These are phyloP conservation scores for Hypholoma fasciculare DNA, from an alignment of 768 basidiomycete genomes.

Conservation along the genomic window DNA sequence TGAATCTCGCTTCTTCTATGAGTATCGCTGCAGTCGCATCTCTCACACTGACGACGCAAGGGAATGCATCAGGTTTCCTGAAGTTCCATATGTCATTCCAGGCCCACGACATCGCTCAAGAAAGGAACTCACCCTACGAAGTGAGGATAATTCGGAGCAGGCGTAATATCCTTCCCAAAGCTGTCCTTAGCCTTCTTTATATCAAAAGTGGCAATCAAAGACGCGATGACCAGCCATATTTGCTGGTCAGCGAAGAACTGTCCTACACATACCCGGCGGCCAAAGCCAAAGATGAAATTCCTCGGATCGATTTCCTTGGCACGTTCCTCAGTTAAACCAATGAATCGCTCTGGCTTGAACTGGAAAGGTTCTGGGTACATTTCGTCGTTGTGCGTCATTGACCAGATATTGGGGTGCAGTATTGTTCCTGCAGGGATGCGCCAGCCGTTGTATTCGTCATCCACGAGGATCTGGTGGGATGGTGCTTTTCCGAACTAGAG, in stretches of 20 bases:
- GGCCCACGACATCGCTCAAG: no score
- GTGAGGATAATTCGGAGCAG: no score
- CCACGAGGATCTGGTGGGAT: no score
- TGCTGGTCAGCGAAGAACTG: not conserved
- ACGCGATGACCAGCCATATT: not conserved
- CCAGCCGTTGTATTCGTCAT: not conserved
- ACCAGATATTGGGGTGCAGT: slow-evolving; percentile 15
- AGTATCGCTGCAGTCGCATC: no score
- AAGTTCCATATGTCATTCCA: no score
- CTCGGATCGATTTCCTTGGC: slow-evolving; percentile 10
- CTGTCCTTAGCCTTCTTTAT: not conserved
- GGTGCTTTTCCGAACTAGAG: no score
- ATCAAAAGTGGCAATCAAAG: not conserved
- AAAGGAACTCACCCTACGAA: no score
- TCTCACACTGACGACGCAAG: no score
- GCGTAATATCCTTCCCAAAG: not conserved
- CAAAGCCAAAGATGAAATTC: slow-evolving; percentile 18
- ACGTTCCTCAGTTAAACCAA: slow-evolving; percentile 8
- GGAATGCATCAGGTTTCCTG: no score
- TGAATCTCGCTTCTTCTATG: no score
- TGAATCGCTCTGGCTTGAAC: slow-evolving; percentile 28
- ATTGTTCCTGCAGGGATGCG: slow-evolving; percentile 1
- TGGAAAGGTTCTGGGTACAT: slow-evolving; percentile 21
- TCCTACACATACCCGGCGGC: slow-evolving; percentile 7
- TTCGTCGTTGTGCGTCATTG: slow-evolving; percentile 20